Evolutionary conservation across 164 flowering plant genomes (phyloP).

Genomic region (Stephania japonica): DNA sequence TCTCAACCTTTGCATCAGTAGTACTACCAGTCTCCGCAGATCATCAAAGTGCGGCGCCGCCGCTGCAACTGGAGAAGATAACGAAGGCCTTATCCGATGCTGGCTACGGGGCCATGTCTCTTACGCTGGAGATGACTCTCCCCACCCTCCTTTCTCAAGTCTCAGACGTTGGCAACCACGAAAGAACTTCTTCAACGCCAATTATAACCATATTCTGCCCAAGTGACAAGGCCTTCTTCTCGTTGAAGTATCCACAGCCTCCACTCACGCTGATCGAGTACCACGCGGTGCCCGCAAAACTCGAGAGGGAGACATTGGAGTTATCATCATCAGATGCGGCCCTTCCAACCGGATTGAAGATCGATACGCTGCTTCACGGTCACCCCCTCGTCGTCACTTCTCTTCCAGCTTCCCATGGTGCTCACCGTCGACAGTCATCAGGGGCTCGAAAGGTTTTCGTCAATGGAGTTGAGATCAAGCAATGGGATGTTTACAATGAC

Average conservation of each 20-base stretch:
- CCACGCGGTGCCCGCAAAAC: not conserved
- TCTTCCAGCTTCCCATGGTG: not conserved
- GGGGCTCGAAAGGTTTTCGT: not conserved
- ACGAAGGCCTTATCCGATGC: too few species aligned
- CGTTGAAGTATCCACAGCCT: not conserved
- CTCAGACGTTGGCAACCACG: not conserved
- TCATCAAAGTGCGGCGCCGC: too few species aligned
- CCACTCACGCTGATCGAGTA: not conserved
- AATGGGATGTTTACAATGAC: constrained; percentile 13
- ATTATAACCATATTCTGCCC: constrained; percentile 11
- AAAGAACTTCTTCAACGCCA: not conserved
- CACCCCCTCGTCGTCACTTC: constrained; percentile 11
- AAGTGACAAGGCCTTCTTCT: not conserved
- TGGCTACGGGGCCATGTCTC: constrained; percentile 6
- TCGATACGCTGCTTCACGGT: constrained; percentile 11
- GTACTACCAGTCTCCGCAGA: too few species aligned
- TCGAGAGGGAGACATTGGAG: constrained; percentile 1
- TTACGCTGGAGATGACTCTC: constrained; percentile 4
- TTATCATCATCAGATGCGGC: too few species aligned
- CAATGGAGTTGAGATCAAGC: constrained; percentile 4
- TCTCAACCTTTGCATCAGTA: too few species aligned
- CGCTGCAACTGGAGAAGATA: too few species aligned
- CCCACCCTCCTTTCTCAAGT: not conserved
- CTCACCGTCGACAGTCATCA: too few species aligned
- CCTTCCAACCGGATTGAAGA: constrained; percentile 1